Evolutionary conservation across 2,329 filamentous ascomycete genomes (phyloP).

Genomic region (Aquanectria penicillioides): DNA sequence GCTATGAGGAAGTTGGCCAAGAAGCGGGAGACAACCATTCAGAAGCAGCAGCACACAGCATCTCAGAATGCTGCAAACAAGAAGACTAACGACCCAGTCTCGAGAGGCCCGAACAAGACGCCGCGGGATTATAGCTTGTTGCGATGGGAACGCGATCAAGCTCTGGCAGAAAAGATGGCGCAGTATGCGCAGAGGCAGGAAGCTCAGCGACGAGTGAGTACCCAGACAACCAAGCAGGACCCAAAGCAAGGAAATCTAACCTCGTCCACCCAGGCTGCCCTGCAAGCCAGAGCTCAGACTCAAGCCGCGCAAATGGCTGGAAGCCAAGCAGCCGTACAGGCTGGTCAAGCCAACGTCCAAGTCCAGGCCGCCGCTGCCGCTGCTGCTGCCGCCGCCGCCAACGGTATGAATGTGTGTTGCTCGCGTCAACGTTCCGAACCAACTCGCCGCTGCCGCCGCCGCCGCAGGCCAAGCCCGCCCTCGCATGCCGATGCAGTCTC

Average conservation of each 20-base stretch:
- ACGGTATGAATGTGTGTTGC: slow-evolving; percentile 41
- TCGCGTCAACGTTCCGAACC: slow-evolving; percentile 56
- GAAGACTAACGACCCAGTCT: slow-evolving; percentile 76
- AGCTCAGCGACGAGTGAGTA: slow-evolving; percentile 63
- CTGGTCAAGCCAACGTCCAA: slow-evolving; percentile 42
- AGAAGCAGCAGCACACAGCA: slow-evolving; percentile 90
- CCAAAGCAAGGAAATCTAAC: slow-evolving; percentile 40
- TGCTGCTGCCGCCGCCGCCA: slow-evolving; percentile 37
- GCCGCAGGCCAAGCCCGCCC: slow-evolving; percentile 57
- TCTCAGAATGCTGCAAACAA: slow-evolving; percentile 80
- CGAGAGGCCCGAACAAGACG: slow-evolving; percentile 71
- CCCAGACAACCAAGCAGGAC: neutral
- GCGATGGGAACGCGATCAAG: slow-evolving; percentile 86
- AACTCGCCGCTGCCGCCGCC: slow-evolving; percentile 55
- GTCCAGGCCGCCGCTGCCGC: slow-evolving; percentile 42
- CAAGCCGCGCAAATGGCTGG: slow-evolving; percentile 58
- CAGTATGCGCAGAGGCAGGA: slow-evolving; percentile 69
- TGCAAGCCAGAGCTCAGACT: slow-evolving; percentile 59
- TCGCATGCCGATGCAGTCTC: slow-evolving; percentile 64
- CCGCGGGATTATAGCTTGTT: slow-evolving; percentile 91
- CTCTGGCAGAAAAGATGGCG: slow-evolving; percentile 68
- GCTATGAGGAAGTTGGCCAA: slow-evolving; percentile 95
- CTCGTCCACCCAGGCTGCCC: slow-evolving; percentile 47
- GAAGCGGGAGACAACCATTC: slow-evolving; percentile 85
- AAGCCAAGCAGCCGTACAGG: slow-evolving; percentile 49